A percentile compares a stretch with the other conserved stretches of the same genome.
Evolutionary conservation across 768 basidiomycete species (phyloP).

Genomic region (Tricholomella constricta): DNA sequence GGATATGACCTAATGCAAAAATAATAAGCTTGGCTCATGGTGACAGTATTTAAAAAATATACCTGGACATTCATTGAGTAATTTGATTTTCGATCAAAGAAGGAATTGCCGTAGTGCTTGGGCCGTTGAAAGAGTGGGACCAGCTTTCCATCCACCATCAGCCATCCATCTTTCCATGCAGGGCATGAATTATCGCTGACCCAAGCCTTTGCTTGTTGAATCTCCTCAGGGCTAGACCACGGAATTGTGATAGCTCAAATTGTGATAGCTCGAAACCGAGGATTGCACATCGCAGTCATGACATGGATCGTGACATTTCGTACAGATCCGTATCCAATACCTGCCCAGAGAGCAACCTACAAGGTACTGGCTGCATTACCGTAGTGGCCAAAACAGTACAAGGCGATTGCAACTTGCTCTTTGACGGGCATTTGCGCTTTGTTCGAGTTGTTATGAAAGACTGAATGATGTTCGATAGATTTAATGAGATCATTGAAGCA

Average conservation of each 20-base stretch:
- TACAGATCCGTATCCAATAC: constrained; percentile 34
- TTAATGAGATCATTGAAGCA: constrained; percentile 25
- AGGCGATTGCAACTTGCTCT: constrained; percentile 37
- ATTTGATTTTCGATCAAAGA: constrained; percentile 40
- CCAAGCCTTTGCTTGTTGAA: constrained; percentile 39
- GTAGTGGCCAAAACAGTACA: constrained; percentile 40
- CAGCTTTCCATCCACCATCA: constrained; percentile 40
- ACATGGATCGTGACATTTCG: constrained; percentile 17
- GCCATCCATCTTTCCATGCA: constrained; percentile 38
- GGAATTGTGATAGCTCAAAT: no score
- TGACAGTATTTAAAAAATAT: constrained; percentile 22
- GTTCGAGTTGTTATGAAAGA: neutral
- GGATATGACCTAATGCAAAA: constrained; percentile 22
- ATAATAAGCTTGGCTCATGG: constrained; percentile 16
- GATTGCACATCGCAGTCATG: constrained; percentile 35
- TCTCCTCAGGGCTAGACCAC: no score
- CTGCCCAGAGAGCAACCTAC: constrained; percentile 39
- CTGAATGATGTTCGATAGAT: constrained; percentile 11
- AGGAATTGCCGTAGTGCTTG: constrained; percentile 35
- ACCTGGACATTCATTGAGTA: constrained; percentile 42
- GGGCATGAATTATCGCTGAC: constrained; percentile 32
- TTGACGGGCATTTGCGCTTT: neutral
- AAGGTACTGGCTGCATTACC: constrained; percentile 39
- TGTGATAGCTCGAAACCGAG: no score
- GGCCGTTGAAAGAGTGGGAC: constrained; percentile 34